These are phyloP conservation scores for Alloteropsis semialata DNA, from an alignment of 176 grass and related monocot species.

Conservation along the genomic window DNA sequence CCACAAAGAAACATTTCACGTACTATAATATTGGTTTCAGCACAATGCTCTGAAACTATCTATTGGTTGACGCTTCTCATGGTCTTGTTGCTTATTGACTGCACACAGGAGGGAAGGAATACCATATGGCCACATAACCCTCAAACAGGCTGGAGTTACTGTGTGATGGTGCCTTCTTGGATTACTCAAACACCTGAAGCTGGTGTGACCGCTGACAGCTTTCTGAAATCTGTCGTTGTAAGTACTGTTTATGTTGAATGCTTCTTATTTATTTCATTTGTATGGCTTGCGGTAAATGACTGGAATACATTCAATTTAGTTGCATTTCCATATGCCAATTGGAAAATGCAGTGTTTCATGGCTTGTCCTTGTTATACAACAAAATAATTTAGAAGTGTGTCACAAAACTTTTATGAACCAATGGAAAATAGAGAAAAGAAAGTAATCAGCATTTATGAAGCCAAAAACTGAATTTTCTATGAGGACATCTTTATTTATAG, in stretches of 20 bases:
- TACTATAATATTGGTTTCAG: not conserved
- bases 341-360: not conserved
- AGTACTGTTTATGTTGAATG: slow-evolving; percentile 42
- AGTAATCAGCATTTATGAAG: not conserved
- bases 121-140: slow-evolving; percentile 96
- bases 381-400: slow-evolving; percentile 5
- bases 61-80: not conserved
- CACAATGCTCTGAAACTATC: not conserved
- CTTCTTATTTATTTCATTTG: slow-evolving; percentile 2
- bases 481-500: slow-evolving; percentile 3
- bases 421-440: not conserved
- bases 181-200: slow-evolving; percentile 70
- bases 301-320: not conserved
- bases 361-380: not conserved
- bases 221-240: slow-evolving; percentile 96
- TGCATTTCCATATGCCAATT: not conserved
- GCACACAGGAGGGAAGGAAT: slow-evolving; percentile 77
- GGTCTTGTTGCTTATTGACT: not conserved
- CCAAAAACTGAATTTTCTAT: not conserved
- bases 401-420: not conserved
- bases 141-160: slow-evolving; percentile 97
- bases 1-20: not conserved
- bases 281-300: not conserved
- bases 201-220: slow-evolving; percentile 64
- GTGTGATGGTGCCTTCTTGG: slow-evolving; percentile 95